A percentile compares a stretch with the other conserved stretches of the same genome.
Conservation (phyloP, 176 grass and related monocot genomes). For the Urochloa ruziziensis region DNA sequence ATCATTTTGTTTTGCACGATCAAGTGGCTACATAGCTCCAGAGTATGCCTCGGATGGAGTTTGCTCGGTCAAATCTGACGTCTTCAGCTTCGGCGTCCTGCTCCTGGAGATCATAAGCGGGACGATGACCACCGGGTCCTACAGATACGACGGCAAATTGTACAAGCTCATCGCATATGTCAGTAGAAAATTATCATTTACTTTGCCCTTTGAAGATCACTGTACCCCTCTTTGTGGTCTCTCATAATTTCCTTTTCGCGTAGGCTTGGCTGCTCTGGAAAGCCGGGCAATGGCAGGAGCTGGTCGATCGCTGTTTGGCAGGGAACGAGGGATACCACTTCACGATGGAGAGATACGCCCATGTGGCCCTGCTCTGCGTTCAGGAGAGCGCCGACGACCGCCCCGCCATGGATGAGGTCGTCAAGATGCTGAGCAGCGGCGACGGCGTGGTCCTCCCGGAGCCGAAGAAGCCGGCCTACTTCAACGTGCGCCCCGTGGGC, state of each 20-base stretch:
- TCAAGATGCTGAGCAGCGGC: constrained; percentile 27
- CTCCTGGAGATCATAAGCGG: constrained; percentile 51
- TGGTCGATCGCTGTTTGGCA: neutral
- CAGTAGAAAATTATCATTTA: neutral
- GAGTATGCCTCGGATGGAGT: constrained; percentile 47
- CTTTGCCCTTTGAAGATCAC: neutral
- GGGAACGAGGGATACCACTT: neutral
- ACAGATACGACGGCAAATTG: neutral
- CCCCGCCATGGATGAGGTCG: constrained; percentile 34
- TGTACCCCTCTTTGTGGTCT: neutral
- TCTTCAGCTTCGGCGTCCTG: constrained; percentile 56
- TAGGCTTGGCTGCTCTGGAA: constrained; percentile 41
- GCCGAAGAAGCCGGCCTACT: constrained; percentile 16
- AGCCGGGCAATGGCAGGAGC: constrained; percentile 24
- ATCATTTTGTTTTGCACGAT: neutral
- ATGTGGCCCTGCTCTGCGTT: constrained; percentile 48
- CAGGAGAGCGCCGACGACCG: constrained; percentile 45
- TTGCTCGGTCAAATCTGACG: constrained; percentile 49
- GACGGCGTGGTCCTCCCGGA: neutral
- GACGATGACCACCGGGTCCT: neutral
- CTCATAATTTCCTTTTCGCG: neutral
- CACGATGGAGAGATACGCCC: constrained; percentile 20
- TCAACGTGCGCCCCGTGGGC: constrained; percentile 18
- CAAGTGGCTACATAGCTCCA: constrained; percentile 55
- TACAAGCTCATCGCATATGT: constrained; percentile 23